Percentiles rank a stretch among this genome's conserved stretches.
Conservation (phyloP, 2,329 filamentous ascomycete genomes). For the Teratosphaeriaceae sp. region DNA sequence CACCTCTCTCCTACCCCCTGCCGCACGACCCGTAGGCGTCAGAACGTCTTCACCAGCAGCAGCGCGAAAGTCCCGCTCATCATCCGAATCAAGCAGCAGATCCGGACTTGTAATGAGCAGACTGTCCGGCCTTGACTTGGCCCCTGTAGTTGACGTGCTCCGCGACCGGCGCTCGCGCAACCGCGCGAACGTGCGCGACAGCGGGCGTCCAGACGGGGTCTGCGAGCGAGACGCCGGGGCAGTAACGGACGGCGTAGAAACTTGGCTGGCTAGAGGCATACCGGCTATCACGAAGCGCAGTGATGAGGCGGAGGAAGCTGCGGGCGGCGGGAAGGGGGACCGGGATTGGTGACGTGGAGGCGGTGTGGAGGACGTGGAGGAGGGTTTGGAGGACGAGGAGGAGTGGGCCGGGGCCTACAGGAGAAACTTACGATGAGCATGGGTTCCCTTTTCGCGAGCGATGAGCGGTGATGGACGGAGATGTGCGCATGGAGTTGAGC, state of each 20-base stretch:
- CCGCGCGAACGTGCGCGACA: constrained; percentile 9
- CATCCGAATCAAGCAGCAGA: background rate
- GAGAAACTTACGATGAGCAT: constrained; percentile 10
- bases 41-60: background rate
- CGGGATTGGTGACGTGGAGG: constrained; percentile 1
- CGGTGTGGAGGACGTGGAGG: background rate
- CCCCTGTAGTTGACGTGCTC: constrained; percentile 1
- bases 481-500: too few relatives aligned
- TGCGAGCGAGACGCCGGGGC: background rate
- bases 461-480: background rate
- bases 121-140: constrained; percentile 2
- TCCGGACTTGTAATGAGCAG: constrained; percentile 2
- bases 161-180: constrained; percentile 8
- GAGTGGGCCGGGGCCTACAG: constrained; percentile 7
- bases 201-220: background rate
- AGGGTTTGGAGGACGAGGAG: constrained; percentile 1
- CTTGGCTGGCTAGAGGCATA: background rate
- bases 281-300: background rate
- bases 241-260: background rate
- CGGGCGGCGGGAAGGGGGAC: background rate
- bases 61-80: background rate
- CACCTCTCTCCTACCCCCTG: background rate
- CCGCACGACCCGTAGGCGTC: background rate
- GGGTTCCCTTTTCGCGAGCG: constrained; percentile 22
- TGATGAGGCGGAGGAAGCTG: background rate